Evolutionary conservation across 179 eudicot species (phyloP).

Genomic region (Gypsophila paniculata): DNA sequence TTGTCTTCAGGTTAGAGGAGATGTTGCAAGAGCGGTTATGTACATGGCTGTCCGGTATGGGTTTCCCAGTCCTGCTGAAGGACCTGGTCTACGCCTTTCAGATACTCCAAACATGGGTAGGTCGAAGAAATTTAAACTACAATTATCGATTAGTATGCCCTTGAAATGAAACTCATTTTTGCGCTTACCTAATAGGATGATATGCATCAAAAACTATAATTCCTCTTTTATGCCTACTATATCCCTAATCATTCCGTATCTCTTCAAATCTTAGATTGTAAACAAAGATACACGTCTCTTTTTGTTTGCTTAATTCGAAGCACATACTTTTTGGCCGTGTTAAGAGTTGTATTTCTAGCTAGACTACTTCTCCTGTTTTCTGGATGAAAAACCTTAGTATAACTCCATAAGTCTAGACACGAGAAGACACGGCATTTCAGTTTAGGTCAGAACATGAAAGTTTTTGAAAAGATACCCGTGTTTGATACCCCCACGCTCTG

Average conservation of each 20-base stretch:
- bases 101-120: slow-evolving; percentile 49
- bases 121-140: slow-evolving; percentile 19
- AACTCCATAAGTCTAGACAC: too few relatives aligned
- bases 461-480: too few relatives aligned
- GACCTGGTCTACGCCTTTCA: slow-evolving; percentile 44
- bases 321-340: too few relatives aligned
- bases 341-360: too few relatives aligned
- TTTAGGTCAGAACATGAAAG: background rate
- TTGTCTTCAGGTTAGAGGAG: slow-evolving; percentile 48
- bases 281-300: too few relatives aligned
- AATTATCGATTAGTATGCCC: background rate
- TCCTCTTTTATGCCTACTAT: background rate
- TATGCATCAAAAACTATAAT: background rate
- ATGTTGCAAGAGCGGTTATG: slow-evolving; percentile 59
- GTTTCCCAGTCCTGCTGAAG: slow-evolving; percentile 35
- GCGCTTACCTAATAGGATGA: background rate
- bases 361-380: too few relatives aligned
- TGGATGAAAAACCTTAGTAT: too few relatives aligned
- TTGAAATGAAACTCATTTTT: background rate
- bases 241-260: too few relatives aligned
- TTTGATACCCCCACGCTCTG: too few relatives aligned
- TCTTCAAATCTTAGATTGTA: too few relatives aligned
- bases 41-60: slow-evolving; percentile 63
- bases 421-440: background rate
- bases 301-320: too few relatives aligned